Evolutionary conservation across 2,329 filamentous ascomycete genomes (phyloP).

Genomic region (Leptographium wingfieldii): DNA sequence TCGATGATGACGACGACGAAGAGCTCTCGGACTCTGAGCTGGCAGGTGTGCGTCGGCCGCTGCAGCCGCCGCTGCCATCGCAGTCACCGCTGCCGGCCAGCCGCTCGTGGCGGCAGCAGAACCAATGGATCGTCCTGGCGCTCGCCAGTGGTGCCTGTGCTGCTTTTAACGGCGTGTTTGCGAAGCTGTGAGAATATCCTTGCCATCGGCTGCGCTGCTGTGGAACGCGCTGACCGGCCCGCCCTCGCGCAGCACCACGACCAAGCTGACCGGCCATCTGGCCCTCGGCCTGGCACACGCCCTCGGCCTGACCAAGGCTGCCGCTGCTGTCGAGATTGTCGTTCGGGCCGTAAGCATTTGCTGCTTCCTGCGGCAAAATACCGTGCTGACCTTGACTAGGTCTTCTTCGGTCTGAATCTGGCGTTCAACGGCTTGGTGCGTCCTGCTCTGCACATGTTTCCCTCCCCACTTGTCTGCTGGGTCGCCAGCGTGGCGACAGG

Average conservation of each 20-base stretch:
- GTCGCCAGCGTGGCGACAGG: neutral
- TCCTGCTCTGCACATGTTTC: slow-evolving; percentile 6
- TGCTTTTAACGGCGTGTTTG: slow-evolving; percentile 72
- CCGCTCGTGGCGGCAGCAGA: slow-evolving; percentile 16
- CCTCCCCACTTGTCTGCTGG: neutral
- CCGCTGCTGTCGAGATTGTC: slow-evolving; percentile 32
- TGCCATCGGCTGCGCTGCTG: slow-evolving; percentile 11
- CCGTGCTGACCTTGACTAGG: slow-evolving; percentile 25
- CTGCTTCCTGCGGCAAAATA: neutral
- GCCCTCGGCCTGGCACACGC: slow-evolving; percentile 30
- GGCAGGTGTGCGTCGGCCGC: neutral
- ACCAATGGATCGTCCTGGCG: slow-evolving; percentile 55
- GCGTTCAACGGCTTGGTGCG: slow-evolving; percentile 58
- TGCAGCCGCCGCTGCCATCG: neutral
- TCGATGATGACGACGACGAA: neutral
- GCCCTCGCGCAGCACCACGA: slow-evolving; percentile 37
- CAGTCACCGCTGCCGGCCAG: neutral
- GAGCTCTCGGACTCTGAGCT: neutral
- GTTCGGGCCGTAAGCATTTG: slow-evolving; percentile 34
- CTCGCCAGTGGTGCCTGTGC: slow-evolving; percentile 65
- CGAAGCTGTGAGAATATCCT: slow-evolving; percentile 51
- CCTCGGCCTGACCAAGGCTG: slow-evolving; percentile 28
- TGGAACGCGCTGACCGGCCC: neutral
- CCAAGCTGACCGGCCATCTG: slow-evolving; percentile 37
- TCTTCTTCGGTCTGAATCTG: slow-evolving; percentile 65